Evolutionary conservation across 2,329 filamentous ascomycete species (phyloP), one percentile per base, ranked within the genome.

Genomic region (Aspergillus sp.): DNA sequence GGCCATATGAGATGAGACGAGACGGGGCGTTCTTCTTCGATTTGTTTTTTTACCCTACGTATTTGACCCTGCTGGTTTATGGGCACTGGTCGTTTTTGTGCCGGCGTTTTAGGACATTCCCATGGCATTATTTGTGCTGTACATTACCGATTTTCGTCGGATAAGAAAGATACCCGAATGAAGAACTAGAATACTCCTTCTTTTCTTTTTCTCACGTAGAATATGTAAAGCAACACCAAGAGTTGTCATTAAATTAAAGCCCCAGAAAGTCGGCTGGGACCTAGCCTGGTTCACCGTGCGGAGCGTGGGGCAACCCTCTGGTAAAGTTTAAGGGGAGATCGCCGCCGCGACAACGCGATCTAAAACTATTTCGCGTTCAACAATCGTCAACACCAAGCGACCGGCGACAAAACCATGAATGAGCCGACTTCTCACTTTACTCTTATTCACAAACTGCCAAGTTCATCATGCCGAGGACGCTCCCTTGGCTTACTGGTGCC

Each of bases 401-500:
- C 19, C 17, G 9, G 5, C 15, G 30, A 20, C 19, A 17, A 9
- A 30, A 46, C 30, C 30, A 56, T 56, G 46, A 24, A 34, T 22
- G 8, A 27, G 8, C 8, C 8, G 9, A 7, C 2, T 3, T 15
- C 22, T 40, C 34, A 30, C 27, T 39, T 30, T 37, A 4, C 11
- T 39, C 5, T 37, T 39, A 45, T 8, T 33, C 4, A 27, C 8
- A 17, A 27, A 4, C 20, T 13, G 12, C 17, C 1, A 5, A 17
- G 8, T 19, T 8, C 42, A 54, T 27, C 13, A 60, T 70, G 68
- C 66, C 68, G n/a, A 60, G 68, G 19, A 68, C 56, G 11, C 44
- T 69, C 12, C 68, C 68, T 20, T 70, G 68, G 68, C 59, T 67
- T 8, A 46, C 42, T 8, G 33, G 33, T 27, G 42, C 19, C 15